Evolutionary conservation across 2,329 filamentous ascomycete species (phyloP).

Genomic region (Ceratocystis variospora): DNA sequence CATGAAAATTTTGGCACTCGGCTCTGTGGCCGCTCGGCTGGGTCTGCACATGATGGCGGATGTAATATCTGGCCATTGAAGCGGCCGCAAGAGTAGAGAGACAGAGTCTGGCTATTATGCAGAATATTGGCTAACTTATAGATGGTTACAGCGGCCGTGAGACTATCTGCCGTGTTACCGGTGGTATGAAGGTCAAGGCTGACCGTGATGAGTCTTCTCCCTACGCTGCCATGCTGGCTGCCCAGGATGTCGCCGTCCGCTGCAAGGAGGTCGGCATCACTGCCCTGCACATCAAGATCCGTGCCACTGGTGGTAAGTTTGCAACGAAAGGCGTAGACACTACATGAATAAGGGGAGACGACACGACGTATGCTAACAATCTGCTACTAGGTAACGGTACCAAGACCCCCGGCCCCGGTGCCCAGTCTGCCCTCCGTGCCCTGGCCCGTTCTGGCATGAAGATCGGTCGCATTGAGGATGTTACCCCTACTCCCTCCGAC

Average conservation of each 20-base stretch:
- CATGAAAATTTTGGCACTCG: neutral
- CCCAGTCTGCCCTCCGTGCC: slow-evolving; percentile 96
- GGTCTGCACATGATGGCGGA: neutral
- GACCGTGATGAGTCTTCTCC: slow-evolving; percentile 99
- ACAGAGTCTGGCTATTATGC: neutral
- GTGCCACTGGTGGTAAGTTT: slow-evolving; percentile 83
- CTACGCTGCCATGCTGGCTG: slow-evolving; percentile 99
- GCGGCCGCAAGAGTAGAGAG: neutral
- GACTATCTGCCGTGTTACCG: slow-evolving; percentile 99
- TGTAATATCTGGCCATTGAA: neutral
- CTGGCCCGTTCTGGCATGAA: slow-evolving; percentile 99
- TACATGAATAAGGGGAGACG: neutral
- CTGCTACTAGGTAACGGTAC: slow-evolving; percentile 69
- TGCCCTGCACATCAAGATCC: slow-evolving; percentile 99
- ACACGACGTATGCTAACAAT: neutral
- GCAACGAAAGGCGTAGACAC: neutral
- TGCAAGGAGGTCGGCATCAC: slow-evolving; percentile 62
- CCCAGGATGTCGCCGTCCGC: slow-evolving; percentile 90
- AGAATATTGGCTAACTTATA: slow-evolving; percentile 44
- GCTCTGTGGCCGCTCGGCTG: neutral
- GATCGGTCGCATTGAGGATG: slow-evolving; percentile 99
- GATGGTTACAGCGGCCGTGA: slow-evolving; percentile 85
- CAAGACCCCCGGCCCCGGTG: slow-evolving; percentile 98
- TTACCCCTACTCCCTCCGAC: slow-evolving; percentile 97
- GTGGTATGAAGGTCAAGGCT: slow-evolving; percentile 99